Evolutionary conservation across 140 eudicot species (phyloP), one percentile per base, ranked within the genome.

Genomic region (Flaveria floridana): DNA sequence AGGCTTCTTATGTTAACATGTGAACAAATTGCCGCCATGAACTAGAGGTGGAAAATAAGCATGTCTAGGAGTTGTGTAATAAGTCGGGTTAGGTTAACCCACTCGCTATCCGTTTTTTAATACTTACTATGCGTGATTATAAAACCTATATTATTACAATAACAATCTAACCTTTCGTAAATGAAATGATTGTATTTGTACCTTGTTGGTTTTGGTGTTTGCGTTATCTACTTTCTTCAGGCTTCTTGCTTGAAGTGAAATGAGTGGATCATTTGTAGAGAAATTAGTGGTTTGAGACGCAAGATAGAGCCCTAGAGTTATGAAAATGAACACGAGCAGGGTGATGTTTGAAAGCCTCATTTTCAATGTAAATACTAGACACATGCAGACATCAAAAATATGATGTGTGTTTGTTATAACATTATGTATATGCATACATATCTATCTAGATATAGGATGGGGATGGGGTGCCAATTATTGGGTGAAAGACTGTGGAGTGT

Each of bases 261-360:
- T 51, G 59, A 18, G 26, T 67, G 64, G 77, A 68, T 62, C 51
- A 2, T 53, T 8, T 6, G 73, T 25, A 37, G 80, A 65, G 47
- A 9, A 59, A 41, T 51, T 59, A 7, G 76, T 58, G 75, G 78
- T 18, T 34, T 34, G 7, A 34, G 41, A 34, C 1, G 41, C 41
- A 37, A 68, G n/a, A 70, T 55, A 78, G 56, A 82, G 47, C 9
- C 77, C 76, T 30, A 78, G 39, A 48, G 20, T 78, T 48, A 68
- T 55, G 50, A 68, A 23, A 58, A 78, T 69, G 55, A 66, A 82
- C 16, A 78, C 30, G 0, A 3, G 41, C 1, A 4, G 70, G 16
- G 19, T 82, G 68, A 63, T 37, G 69, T 51, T 72, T 50, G 70
- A 59, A 55, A 56, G 68, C 70, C 80, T 78, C 83, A 82, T 82